These are phyloP conservation scores for Seminavis robusta DNA, from an alignment of 108 stramenopile species.

Conservation along the genomic window DNA sequence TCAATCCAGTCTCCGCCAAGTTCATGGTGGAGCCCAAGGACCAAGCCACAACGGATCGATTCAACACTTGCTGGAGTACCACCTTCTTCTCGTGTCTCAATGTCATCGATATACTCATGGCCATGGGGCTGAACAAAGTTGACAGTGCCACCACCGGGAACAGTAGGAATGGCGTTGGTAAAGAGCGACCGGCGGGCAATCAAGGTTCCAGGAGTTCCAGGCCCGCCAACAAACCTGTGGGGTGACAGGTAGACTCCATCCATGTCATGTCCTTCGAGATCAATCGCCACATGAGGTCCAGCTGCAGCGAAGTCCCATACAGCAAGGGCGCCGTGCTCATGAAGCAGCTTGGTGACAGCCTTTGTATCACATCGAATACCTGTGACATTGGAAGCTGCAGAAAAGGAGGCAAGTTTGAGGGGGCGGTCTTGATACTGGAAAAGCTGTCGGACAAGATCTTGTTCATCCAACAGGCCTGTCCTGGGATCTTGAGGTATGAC, in stretches of 20 bases:
- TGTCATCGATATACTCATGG: too few relatives aligned
- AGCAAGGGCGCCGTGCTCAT: slow-evolving; percentile 2
- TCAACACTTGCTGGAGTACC: slow-evolving; percentile 60
- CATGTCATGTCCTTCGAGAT: too few relatives aligned
- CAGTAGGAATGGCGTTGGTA: slow-evolving; percentile 1
- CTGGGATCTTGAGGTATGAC: slow-evolving; percentile 13
- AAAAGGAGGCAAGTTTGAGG: slow-evolving; percentile 80
- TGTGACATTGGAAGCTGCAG: slow-evolving; percentile 85
- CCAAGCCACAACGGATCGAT: slow-evolving; percentile 43
- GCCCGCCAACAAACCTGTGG: slow-evolving; percentile 72
- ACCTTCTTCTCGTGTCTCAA: slow-evolving; percentile 54
- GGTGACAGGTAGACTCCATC: slow-evolving; percentile 64
- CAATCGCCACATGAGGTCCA: slow-evolving; percentile 64
- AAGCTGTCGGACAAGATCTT: slow-evolving; percentile 44
- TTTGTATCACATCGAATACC: slow-evolving; percentile 56
- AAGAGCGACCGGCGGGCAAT: slow-evolving; percentile 15
- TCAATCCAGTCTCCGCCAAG: not conserved
- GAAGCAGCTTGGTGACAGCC: not conserved
- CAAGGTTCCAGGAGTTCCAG: slow-evolving; percentile 18
- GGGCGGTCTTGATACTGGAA: too few relatives aligned
- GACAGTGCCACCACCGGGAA: slow-evolving; percentile 60
- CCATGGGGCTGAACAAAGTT: not conserved
- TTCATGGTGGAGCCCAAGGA: slow-evolving; percentile 30
- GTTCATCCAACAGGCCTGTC: slow-evolving; percentile 19
- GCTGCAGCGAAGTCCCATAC: slow-evolving; percentile 39